phyloP scores from a whole-genome alignment of 306 rosid species.

The Cicer judaicum region DNA sequence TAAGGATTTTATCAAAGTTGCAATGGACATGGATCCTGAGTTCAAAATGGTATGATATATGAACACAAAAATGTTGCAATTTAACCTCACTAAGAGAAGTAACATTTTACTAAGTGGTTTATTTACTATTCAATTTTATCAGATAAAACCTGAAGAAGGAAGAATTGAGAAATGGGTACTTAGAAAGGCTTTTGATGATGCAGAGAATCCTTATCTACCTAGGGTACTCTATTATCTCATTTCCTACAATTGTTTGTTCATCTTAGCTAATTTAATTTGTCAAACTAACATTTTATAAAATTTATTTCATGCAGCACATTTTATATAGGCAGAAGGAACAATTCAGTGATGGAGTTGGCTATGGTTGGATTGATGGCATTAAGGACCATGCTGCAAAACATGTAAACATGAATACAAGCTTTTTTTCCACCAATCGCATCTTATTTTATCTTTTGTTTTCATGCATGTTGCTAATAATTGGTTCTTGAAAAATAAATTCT shows the following conservation, averaged over 20 bases:
- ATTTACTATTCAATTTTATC: constrained; percentile 26
- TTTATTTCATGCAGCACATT: constrained; percentile 69
- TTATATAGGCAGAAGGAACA: constrained; percentile 95
- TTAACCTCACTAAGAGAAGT: constrained; percentile 20
- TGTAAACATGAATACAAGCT: constrained; percentile 48
- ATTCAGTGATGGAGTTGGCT: constrained; percentile 97
- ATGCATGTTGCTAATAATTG: constrained; percentile 21
- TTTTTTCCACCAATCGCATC: neutral
- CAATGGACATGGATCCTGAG: constrained; percentile 89
- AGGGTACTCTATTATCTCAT: constrained; percentile 56
- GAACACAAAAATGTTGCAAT: neutral
- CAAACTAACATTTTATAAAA: constrained; percentile 40
- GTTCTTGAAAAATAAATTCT: neutral
- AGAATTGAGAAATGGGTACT: constrained; percentile 84
- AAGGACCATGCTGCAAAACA: constrained; percentile 85
- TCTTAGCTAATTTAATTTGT: neutral
- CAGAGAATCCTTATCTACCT: constrained; percentile 85
- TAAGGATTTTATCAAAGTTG: constrained; percentile 72
- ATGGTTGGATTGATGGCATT: constrained; percentile 97
- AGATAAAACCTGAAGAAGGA: constrained; percentile 83
- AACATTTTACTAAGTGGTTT: constrained; percentile 9
- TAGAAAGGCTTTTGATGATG: constrained; percentile 93
- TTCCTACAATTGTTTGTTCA: neutral
- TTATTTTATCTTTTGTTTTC: neutral
- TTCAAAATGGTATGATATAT: constrained; percentile 62